A percentile compares a stretch with the other conserved stretches of the same genome.
Evolutionary conservation across 441 rosid species (phyloP).

Genomic region (Breynia disticha): DNA sequence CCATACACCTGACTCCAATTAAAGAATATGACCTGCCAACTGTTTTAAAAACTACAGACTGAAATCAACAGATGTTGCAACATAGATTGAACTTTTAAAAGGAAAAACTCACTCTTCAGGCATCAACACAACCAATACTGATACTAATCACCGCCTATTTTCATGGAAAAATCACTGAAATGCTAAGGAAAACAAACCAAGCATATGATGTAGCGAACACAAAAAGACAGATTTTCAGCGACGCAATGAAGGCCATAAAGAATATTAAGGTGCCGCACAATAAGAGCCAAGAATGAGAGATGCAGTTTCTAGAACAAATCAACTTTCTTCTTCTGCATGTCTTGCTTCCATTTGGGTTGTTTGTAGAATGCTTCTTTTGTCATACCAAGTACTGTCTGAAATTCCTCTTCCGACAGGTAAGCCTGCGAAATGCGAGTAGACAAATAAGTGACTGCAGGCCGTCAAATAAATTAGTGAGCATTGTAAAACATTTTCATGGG

Average conservation of each 20-base stretch:
- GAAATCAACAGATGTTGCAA: slow-evolving; percentile 6
- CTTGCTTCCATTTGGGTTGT: slow-evolving; percentile 96
- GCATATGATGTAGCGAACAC: slow-evolving; percentile 2
- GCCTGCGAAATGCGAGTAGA: slow-evolving; percentile 34
- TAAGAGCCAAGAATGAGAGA: slow-evolving; percentile 14
- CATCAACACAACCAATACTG: slow-evolving; percentile 31
- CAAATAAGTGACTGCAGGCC: too few relatives aligned
- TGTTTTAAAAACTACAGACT: slow-evolving; percentile 25
- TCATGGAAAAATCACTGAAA: slow-evolving; percentile 19
- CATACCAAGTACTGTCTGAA: slow-evolving; percentile 59
- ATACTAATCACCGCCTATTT: slow-evolving; percentile 24
- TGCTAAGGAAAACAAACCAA: slow-evolving; percentile 21
- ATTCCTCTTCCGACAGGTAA: slow-evolving; percentile 83
- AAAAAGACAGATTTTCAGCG: slow-evolving; percentile 14
- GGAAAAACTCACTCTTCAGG: slow-evolving; percentile 34
- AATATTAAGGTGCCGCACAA: slow-evolving; percentile 9
- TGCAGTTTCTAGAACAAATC: slow-evolving; percentile 60
- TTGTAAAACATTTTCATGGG: not conserved
- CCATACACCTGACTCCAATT: slow-evolving; percentile 18
- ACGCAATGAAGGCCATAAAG: slow-evolving; percentile 13
- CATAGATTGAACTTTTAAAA: not conserved
- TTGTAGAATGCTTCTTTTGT: slow-evolving; percentile 53
- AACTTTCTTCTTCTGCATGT: slow-evolving; percentile 75
- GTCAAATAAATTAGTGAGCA: not conserved
- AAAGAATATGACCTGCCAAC: slow-evolving; percentile 27